Conservation (phyloP, 345 rosid species). For the Boechera divaricarpa region DNA sequence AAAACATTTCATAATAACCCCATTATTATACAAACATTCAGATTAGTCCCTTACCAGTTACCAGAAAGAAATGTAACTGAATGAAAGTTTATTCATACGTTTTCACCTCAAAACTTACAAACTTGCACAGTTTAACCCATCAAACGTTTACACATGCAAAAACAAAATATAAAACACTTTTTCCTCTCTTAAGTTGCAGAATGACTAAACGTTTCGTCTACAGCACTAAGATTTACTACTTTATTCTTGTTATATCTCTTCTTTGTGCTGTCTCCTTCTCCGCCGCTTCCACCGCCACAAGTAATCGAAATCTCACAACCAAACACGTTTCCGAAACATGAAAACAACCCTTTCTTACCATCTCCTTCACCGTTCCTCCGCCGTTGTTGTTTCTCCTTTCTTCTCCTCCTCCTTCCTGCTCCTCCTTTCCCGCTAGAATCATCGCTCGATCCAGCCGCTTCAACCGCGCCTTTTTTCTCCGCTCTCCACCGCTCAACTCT, state of each 20-base stretch:
- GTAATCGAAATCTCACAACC: constrained; percentile 87
- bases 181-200: constrained; percentile 22
- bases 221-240: constrained; percentile 57
- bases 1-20: constrained; percentile 1
- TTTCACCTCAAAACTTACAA: background rate
- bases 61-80: background rate
- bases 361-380: constrained; percentile 33
- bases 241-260: constrained; percentile 46
- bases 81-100: background rate
- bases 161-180: background rate
- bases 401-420: constrained; percentile 27
- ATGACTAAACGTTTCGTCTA: constrained; percentile 48
- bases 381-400: constrained; percentile 36
- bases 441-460: constrained; percentile 28
- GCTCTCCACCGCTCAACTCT: constrained; percentile 77
- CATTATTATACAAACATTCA: background rate
- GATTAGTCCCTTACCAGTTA: background rate
- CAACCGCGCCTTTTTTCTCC: constrained; percentile 42
- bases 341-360: constrained; percentile 54
- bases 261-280: constrained; percentile 46
- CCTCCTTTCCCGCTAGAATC: constrained; percentile 36
- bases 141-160: background rate
- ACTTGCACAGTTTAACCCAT: constrained; percentile 8
- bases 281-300: constrained; percentile 70
- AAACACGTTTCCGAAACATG: constrained; percentile 78